These are phyloP conservation scores for Heritiera littoralis DNA, from an alignment of 345 rosid genomes.

Conservation along the genomic window DNA sequence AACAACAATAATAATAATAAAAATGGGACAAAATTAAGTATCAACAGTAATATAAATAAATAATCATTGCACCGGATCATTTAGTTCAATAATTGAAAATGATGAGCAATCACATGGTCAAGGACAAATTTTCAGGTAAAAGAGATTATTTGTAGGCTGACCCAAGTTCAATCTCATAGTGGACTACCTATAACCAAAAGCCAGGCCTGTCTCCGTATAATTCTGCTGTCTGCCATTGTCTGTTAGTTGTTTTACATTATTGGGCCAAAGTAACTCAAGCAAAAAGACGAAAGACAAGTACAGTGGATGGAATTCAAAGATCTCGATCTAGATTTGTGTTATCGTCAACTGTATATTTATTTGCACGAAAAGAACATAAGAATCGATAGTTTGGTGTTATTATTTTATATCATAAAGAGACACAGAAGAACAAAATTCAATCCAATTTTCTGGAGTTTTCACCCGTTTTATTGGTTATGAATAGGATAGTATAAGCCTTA, in stretches of 20 bases:
- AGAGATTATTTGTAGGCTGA: no score
- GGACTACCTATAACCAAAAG: background rate
- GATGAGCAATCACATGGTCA: no score
- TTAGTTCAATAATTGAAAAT: no score
- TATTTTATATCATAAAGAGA: background rate
- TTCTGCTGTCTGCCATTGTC: background rate
- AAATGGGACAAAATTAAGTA: no score
- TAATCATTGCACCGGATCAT: no score
- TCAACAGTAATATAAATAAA: no score
- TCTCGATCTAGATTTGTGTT: background rate
- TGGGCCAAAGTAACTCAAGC: background rate
- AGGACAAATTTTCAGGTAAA: no score
- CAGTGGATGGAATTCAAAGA: background rate
- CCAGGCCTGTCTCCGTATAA: background rate
- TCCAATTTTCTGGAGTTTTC: background rate
- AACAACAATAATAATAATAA: no score
- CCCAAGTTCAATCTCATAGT: background rate
- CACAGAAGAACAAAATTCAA: background rate
- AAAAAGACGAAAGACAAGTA: background rate
- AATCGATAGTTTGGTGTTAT: background rate
- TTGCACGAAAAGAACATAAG: background rate
- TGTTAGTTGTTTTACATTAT: background rate
- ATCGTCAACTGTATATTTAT: background rate
- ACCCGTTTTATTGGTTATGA: background rate
- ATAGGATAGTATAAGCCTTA: background rate